Conservation (phyloP, 768 basidiomycete genomes). For the Termitomyces sp. region DNA sequence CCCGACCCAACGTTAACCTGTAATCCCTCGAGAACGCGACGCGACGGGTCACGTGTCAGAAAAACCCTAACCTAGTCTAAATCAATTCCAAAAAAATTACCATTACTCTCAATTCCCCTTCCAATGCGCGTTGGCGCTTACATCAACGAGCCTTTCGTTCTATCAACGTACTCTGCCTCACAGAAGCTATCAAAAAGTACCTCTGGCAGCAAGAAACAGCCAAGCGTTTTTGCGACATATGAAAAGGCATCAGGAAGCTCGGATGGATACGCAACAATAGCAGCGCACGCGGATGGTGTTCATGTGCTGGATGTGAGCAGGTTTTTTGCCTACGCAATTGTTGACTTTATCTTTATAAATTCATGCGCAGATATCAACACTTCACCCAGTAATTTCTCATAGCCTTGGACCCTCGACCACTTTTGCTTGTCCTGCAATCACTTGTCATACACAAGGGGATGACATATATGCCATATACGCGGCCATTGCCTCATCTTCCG, state of each 20-base stretch:
- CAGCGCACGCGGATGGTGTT: constrained; percentile 69
- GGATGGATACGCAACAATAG: constrained; percentile 59
- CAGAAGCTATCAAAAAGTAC: constrained; percentile 21
- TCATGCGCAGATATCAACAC: constrained; percentile 43
- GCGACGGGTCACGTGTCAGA: background rate
- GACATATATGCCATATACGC: constrained; percentile 49
- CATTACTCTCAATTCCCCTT: background rate
- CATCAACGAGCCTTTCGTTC: constrained; percentile 32
- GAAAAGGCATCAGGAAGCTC: constrained; percentile 25
- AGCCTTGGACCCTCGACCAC: constrained; percentile 60
- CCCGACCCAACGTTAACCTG: background rate
- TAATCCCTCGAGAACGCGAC: background rate
- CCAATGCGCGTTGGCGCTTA: constrained; percentile 15
- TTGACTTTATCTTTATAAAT: background rate
- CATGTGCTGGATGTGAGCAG: constrained; percentile 65
- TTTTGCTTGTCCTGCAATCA: constrained; percentile 57
- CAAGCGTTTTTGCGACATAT: constrained; percentile 30
- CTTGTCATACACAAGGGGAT: constrained; percentile 27
- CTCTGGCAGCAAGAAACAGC: constrained; percentile 13
- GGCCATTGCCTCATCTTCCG: constrained; percentile 42
- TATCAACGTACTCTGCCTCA: constrained; percentile 27
- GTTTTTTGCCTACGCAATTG: background rate
- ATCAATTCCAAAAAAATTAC: constrained; percentile 13
- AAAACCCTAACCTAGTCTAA: background rate
- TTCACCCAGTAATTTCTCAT: constrained; percentile 64